Percentiles rank a stretch among this genome's conserved stretches.
phyloP scores from a whole-genome alignment of 306 rosid species.

The Ochetophila trinervis region DNA sequence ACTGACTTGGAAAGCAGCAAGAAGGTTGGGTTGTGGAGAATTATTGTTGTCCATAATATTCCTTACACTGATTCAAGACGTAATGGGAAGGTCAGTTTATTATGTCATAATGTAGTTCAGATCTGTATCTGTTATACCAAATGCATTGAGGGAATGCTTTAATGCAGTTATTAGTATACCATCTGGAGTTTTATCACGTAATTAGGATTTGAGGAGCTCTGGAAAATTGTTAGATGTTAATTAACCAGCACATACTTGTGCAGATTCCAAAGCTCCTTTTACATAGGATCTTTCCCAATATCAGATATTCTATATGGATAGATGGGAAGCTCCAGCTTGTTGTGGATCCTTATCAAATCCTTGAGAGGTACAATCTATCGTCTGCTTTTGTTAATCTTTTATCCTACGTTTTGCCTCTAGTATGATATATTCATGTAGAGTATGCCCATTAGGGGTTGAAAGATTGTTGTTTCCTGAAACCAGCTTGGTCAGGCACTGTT shows the following conservation, averaged over 20 bases:
- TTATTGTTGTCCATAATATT: slow-evolving; percentile 69
- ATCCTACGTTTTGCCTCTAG: slow-evolving; percentile 4
- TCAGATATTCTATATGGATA: slow-evolving; percentile 86
- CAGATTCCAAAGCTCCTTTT: slow-evolving; percentile 97
- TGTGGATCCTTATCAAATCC: slow-evolving; percentile 79
- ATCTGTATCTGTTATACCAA: too few relatives aligned
- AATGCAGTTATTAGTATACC: not conserved
- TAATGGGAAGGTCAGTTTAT: slow-evolving; percentile 80
- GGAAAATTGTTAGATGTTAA: not conserved
- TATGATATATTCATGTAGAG: not conserved
- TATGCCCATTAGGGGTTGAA: not conserved
- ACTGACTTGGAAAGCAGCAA: slow-evolving; percentile 63
- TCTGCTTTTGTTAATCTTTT: slow-evolving; percentile 9
- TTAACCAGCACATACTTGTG: slow-evolving; percentile 22
- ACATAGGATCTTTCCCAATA: slow-evolving; percentile 91
- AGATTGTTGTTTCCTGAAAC: not conserved
- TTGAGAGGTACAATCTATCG: slow-evolving; percentile 61
- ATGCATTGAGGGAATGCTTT: too few relatives aligned
- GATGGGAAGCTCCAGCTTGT: slow-evolving; percentile 94
- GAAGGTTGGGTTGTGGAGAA: slow-evolving; percentile 87
- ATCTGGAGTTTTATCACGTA: not conserved
- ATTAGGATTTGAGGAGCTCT: not conserved
- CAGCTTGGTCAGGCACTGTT: not conserved
- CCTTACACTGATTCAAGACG: slow-evolving; percentile 90
- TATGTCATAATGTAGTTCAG: not conserved